Conservation (phyloP, 176 grass and related monocot species). For the Rhynchospora pubera region DNA sequence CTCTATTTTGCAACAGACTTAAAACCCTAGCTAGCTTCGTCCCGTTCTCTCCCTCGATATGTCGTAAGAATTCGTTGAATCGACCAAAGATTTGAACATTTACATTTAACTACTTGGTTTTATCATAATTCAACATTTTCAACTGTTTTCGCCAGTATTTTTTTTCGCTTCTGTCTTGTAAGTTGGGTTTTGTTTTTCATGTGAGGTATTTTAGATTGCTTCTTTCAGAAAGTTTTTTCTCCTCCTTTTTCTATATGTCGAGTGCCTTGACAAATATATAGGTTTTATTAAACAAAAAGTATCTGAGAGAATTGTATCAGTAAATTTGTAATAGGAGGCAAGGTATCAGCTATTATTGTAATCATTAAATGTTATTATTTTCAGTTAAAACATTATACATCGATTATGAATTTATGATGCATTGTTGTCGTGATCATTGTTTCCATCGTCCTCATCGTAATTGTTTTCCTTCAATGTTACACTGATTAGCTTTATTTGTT, state of each 20-base stretch:
- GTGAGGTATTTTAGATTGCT: too few species aligned
- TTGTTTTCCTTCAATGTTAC: background rate
- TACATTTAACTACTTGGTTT: background rate
- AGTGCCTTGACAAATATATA: too few species aligned
- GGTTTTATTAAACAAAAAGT: too few species aligned
- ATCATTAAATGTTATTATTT: background rate
- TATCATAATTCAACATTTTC: background rate
- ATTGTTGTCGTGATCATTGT: background rate
- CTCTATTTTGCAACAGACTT: background rate
- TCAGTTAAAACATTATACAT: background rate
- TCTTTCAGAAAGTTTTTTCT: too few species aligned
- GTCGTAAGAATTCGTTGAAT: background rate
- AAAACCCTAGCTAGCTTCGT: slow-evolving; percentile 50
- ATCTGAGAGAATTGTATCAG: too few species aligned
- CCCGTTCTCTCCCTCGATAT: background rate
- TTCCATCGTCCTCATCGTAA: background rate
- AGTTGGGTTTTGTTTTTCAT: background rate
- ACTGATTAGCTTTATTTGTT: background rate
- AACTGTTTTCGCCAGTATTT: background rate
- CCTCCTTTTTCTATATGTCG: too few species aligned
- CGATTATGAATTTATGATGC: too few species aligned
- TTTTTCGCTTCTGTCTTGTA: background rate
- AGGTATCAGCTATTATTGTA: background rate
- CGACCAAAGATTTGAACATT: background rate
- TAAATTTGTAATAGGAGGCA: background rate